Conservation (phyloP, 2,329 filamentous ascomycete genomes). For the Claviceps sp. region DNA sequence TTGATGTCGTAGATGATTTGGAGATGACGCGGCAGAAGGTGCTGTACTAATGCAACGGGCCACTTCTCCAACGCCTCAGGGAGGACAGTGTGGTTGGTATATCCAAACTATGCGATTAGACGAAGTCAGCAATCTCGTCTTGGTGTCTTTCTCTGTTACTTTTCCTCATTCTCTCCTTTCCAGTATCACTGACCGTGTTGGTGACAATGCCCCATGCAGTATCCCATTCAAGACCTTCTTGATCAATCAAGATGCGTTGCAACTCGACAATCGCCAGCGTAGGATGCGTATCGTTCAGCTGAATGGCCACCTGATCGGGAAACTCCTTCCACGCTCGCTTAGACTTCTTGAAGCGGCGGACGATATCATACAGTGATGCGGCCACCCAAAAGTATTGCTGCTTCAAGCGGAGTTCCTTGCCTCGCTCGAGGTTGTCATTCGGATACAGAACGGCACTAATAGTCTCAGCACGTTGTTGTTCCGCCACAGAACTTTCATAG, state of each 20-base stretch:
- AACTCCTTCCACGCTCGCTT: constrained; percentile 86
- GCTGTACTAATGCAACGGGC: constrained; percentile 85
- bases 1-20: constrained; percentile 99
- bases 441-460: constrained; percentile 96
- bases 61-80: constrained; percentile 97
- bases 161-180: not conserved
- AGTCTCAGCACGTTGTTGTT: constrained; percentile 96
- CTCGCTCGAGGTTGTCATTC: constrained; percentile 91
- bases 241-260: constrained; percentile 79
- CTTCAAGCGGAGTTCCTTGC: constrained; percentile 94
- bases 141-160: not conserved
- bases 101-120: constrained; percentile 55
- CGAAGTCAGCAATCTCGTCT: not conserved
- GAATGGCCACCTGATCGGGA: constrained; percentile 87
- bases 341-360: constrained; percentile 95
- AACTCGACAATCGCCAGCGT: constrained; percentile 93
- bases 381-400: constrained; percentile 99
- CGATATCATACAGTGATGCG: constrained; percentile 89
- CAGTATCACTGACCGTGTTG: constrained; percentile 37
- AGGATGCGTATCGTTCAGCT: constrained; percentile 95
- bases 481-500: constrained; percentile 95
- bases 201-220: constrained; percentile 75
- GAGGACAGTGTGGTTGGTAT: constrained; percentile 97
- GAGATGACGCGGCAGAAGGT: constrained; percentile 83
- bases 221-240: constrained; percentile 87